These are phyloP conservation scores for Polygonum maritimum DNA, from an alignment of 148 eudicot genomes.

Conservation along the genomic window DNA sequence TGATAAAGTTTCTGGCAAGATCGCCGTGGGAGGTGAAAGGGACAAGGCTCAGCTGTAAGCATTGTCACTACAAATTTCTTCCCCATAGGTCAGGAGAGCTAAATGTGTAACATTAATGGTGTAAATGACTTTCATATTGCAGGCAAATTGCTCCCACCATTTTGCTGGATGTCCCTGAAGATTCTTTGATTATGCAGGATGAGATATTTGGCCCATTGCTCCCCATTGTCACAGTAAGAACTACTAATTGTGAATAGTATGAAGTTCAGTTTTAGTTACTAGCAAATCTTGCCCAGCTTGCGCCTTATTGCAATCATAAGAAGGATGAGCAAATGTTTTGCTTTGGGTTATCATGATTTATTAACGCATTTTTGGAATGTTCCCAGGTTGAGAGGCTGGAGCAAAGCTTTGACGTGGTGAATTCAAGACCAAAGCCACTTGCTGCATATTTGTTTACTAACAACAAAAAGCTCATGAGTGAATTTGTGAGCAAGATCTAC, in stretches of 20 bases:
- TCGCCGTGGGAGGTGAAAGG: slow-evolving; percentile 50
- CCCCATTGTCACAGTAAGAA: slow-evolving; percentile 49
- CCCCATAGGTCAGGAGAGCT: neutral
- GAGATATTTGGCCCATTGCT: slow-evolving; percentile 76
- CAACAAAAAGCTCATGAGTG: slow-evolving; percentile 37
- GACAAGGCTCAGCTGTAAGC: slow-evolving; percentile 41
- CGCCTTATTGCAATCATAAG: no score
- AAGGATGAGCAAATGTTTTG: no score
- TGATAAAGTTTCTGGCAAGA: slow-evolving; percentile 36
- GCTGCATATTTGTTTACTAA: slow-evolving; percentile 62
- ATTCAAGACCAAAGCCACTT: slow-evolving; percentile 50
- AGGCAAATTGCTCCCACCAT: slow-evolving; percentile 60
- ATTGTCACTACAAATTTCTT: neutral
- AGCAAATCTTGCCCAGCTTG: neutral
- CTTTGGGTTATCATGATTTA: neutral
- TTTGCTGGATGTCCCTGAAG: slow-evolving; percentile 52
- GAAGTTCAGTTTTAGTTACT: neutral
- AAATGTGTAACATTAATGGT: neutral
- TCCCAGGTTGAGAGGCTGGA: slow-evolving; percentile 42
- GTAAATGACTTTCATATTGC: slow-evolving; percentile 8
- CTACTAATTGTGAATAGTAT: neutral
- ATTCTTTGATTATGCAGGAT: slow-evolving; percentile 53
- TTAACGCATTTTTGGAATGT: neutral
- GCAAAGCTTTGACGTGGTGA: slow-evolving; percentile 34
- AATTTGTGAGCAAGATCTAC: slow-evolving; percentile 32